Conservation (phyloP, 495 filamentous ascomycete genomes). For the Talaromyces nanjingensis region DNA sequence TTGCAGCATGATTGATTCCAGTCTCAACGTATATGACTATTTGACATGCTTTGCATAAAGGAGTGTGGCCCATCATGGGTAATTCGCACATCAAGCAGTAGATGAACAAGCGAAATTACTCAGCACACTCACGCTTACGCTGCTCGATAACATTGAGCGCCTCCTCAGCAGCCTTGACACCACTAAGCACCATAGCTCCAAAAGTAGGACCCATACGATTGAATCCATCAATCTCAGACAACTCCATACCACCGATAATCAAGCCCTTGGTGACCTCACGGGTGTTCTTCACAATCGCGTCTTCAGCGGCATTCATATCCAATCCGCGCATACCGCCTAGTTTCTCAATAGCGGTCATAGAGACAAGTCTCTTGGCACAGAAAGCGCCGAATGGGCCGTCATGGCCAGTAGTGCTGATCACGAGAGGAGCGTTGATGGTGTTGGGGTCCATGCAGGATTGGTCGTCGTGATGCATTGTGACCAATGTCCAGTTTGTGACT, state of each 20-base stretch:
- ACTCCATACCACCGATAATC: conserved; percentile 90
- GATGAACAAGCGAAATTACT: conserved; percentile 12
- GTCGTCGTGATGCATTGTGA: conserved; percentile 84
- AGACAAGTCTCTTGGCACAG: conserved; percentile 74
- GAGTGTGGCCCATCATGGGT: background rate
- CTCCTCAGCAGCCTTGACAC: conserved; percentile 86
- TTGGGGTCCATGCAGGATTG: conserved; percentile 94
- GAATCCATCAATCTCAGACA: conserved; percentile 82
- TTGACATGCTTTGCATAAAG: background rate
- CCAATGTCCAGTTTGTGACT: conserved; percentile 91
- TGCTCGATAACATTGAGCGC: conserved; percentile 67
- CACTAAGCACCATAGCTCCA: conserved; percentile 75
- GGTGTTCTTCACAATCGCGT: conserved; percentile 85
- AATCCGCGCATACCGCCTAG: conserved; percentile 86
- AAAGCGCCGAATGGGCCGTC: conserved; percentile 90
- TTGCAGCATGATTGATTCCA: background rate
- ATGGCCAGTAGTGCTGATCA: conserved; percentile 84
- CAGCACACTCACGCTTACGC: conserved; percentile 58
- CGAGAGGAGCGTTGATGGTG: conserved; percentile 83
- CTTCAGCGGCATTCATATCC: conserved; percentile 84
- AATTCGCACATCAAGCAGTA: background rate
- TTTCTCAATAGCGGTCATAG: conserved; percentile 72
- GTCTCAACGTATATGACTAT: background rate
- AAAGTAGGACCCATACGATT: conserved; percentile 81
- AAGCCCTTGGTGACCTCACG: conserved; percentile 80